Percentiles rank a stretch among this genome's conserved stretches.
phyloP scores from a whole-genome alignment of 1,139 yeast species.

The Diutina rugosa region DNA sequence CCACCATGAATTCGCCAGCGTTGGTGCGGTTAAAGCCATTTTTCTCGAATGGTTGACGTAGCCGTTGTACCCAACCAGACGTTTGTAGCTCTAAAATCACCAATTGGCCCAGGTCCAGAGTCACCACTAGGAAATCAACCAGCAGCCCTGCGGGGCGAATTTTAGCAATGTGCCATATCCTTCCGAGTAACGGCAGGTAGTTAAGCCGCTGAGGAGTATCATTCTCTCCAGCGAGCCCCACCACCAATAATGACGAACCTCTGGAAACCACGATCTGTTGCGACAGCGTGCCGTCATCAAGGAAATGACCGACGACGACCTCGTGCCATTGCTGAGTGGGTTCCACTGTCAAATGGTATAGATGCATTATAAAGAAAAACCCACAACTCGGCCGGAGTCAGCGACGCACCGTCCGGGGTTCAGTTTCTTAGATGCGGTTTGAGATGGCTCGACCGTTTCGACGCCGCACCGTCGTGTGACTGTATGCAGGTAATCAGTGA shows the following conservation, averaged over 20 bases:
- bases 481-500: too few relatives aligned
- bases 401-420: too few relatives aligned
- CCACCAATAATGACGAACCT: constrained; percentile 39
- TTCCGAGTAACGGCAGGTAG: constrained; percentile 43
- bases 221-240: constrained; percentile 35
- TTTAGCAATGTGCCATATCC: constrained; percentile 39
- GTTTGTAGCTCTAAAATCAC: constrained; percentile 38
- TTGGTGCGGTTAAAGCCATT: constrained; percentile 63
- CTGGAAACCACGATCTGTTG: constrained; percentile 57
- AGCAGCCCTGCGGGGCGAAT: constrained; percentile 40
- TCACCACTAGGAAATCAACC: constrained; percentile 48
- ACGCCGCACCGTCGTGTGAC: too few relatives aligned
- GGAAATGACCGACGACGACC: constrained; percentile 58
- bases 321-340: constrained; percentile 38
- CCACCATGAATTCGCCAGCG: constrained; percentile 67
- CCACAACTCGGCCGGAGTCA: too few relatives aligned
- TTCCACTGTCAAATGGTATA: constrained; percentile 59
- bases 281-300: constrained; percentile 31
- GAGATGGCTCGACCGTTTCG: too few relatives aligned
- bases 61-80: constrained; percentile 16
- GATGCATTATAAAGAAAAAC: constrained; percentile 7
- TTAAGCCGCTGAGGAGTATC: constrained; percentile 39
- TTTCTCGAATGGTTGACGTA: constrained; percentile 54
- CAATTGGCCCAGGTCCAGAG: constrained; percentile 75
- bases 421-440: too few relatives aligned